Percentiles rank a stretch among this genome's conserved stretches.
Conservation (phyloP, 2,329 filamentous ascomycete genomes). For the Davidsoniella australis region DNA sequence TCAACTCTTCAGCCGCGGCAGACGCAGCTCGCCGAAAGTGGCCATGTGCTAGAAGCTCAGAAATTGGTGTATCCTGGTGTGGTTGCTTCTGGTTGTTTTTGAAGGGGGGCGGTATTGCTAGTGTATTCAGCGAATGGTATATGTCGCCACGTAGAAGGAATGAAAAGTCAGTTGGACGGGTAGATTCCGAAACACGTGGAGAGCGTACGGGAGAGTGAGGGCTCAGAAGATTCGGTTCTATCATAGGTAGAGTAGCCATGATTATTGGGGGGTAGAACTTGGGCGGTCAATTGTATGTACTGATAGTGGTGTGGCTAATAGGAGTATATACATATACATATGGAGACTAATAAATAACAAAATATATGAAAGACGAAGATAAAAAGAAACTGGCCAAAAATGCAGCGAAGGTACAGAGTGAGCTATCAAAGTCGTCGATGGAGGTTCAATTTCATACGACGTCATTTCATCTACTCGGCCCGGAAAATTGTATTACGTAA, state of each 20-base stretch:
- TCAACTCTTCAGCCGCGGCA: slow-evolving; percentile 44
- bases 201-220: slow-evolving; percentile 14
- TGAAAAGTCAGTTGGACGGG: slow-evolving; percentile 49
- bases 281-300: not conserved
- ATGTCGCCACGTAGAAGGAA: slow-evolving; percentile 66
- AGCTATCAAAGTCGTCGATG: slow-evolving; percentile 11
- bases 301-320: not conserved
- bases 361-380: not conserved
- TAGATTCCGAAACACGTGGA: slow-evolving; percentile 16
- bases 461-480: too few species aligned
- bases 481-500: too few species aligned
- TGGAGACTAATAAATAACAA: not conserved
- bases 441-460: not conserved
- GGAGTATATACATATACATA: not conserved
- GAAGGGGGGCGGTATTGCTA: slow-evolving; percentile 46
- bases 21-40: slow-evolving; percentile 70
- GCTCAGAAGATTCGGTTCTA: slow-evolving; percentile 8
- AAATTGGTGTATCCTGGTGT: slow-evolving; percentile 43
- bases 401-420: not conserved
- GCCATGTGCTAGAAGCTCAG: slow-evolving; percentile 49
- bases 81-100: slow-evolving; percentile 50
- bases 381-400: not conserved
- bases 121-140: slow-evolving; percentile 61
- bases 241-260: slow-evolving; percentile 13
- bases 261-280: slow-evolving; percentile 8